Evolutionary conservation across 306 rosid species (phyloP), one percentile per base, ranked within the genome.

Genomic region (Cucurbita pepo): DNA sequence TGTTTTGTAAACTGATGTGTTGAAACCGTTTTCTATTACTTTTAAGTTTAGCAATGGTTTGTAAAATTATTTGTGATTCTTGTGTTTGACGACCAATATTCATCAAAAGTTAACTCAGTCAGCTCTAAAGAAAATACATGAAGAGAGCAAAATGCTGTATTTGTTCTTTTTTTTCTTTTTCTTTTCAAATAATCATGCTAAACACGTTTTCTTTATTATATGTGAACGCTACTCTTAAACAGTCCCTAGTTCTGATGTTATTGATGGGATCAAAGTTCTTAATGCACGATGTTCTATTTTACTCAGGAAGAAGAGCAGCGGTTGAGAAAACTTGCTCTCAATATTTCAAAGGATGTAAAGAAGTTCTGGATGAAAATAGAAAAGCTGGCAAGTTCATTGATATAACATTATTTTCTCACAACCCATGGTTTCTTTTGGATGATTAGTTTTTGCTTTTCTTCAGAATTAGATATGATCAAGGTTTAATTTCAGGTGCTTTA

Each of bases 331-430:
- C 89, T 94, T 73, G 98, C 98, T 25, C 84, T 90, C 62, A 94
- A 85, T 87, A 94, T 94, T 69, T 89, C 98, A 5, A 94, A 94
- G 87, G 98, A 94, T 82, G 90, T 94, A 57, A 94, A 94, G 91
- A 94, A 94, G 77, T 94, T 94, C 83, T 94, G 98, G 98, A 82
- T 85, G 53, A 94, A 94, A 85, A 90, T 94, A 79, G 98, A 94
- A 77, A 94, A 94, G 79, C 91, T 94, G 91, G 98, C 83, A 87
- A 83, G 87, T 85, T 74, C 66, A 75, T 79, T 11, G 41, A 73
- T 10, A 41, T 8, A 53, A 56, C 38, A 10, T 36, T 55, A 40
- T 72, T 21, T 40, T 54, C 47, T 19, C 37, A 48, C 14, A 12
- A 3, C 22, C 41, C 30, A 15, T 54, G 30, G 34, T 65, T 65